Conservation (phyloP, 1,284 basidiomycete genomes). For the Pseudozyma pruni region DNA sequence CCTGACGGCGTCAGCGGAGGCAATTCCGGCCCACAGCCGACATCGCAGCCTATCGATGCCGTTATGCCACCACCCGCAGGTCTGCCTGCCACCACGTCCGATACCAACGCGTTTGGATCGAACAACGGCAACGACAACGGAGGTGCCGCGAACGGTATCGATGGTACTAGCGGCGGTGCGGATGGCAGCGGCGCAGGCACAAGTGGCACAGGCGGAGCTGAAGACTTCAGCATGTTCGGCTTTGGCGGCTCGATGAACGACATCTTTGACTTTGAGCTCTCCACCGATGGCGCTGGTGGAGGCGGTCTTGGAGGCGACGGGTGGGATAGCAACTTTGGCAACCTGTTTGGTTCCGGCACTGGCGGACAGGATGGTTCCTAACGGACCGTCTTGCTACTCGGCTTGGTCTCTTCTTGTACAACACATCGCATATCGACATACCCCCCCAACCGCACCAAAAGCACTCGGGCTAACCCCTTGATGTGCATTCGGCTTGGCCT, state of each 20-base stretch:
- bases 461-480: too few relatives aligned
- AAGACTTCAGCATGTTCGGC: slow-evolving; percentile 63
- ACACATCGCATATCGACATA: too few relatives aligned
- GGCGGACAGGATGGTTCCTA: slow-evolving; percentile 44
- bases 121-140: slow-evolving; percentile 13
- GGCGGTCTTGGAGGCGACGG: slow-evolving; percentile 36
- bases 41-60: slow-evolving; percentile 31
- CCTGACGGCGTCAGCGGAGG: slow-evolving; percentile 5
- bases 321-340: slow-evolving; percentile 56
- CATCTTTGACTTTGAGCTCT: slow-evolving; percentile 64
- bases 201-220: slow-evolving; percentile 23
- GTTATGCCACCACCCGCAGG: slow-evolving; percentile 43
- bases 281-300: slow-evolving; percentile 35
- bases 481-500: too few relatives aligned
- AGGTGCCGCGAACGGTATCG: slow-evolving; percentile 23
- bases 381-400: neutral
- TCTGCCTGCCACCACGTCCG: slow-evolving; percentile 24
- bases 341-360: slow-evolving; percentile 37
- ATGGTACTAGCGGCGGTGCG: slow-evolving; percentile 10
- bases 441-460: neutral
- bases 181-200: slow-evolving; percentile 8
- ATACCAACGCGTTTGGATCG: slow-evolving; percentile 8
- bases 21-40: slow-evolving; percentile 19
- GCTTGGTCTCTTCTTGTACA: too few relatives aligned
- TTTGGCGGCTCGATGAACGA: slow-evolving; percentile 60